These are phyloP conservation scores for Eutrema japonicum DNA, from an alignment of 345 rosid genomes.

Conservation along the genomic window DNA sequence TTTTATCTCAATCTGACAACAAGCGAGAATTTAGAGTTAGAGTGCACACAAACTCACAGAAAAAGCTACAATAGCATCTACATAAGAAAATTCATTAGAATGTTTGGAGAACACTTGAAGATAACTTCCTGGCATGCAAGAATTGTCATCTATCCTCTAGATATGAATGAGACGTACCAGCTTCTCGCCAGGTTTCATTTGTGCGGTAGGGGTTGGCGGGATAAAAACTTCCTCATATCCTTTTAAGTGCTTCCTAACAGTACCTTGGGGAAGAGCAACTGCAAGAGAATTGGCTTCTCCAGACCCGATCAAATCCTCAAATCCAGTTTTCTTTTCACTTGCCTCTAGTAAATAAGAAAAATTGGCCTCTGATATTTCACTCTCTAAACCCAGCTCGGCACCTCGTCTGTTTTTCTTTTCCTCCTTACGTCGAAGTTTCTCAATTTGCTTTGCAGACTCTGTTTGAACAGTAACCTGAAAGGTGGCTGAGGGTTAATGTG, in stretches of 20 bases:
- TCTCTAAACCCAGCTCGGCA: conserved; percentile 71
- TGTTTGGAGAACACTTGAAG: conserved; percentile 23
- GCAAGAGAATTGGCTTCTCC: conserved; percentile 62
- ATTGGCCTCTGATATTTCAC: conserved; percentile 62
- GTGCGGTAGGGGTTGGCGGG: conserved; percentile 91
- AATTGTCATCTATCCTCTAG: conserved; percentile 15
- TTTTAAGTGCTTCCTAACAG: conserved; percentile 75
- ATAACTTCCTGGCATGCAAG: conserved; percentile 19
- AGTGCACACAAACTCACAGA: conserved; percentile 30
- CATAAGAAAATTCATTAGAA: not conserved
- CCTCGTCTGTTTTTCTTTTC: conserved; percentile 83
- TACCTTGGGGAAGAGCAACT: conserved; percentile 93
- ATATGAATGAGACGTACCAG: conserved; percentile 61
- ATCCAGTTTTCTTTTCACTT: conserved; percentile 71
- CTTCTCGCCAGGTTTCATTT: conserved; percentile 89
- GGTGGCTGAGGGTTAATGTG: conserved; percentile 28
- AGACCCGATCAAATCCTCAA: conserved; percentile 74
- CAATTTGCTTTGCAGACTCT: conserved; percentile 86
- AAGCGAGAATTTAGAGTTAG: conserved; percentile 32
- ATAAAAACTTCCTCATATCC: conserved; percentile 95
- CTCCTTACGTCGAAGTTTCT: conserved; percentile 96
- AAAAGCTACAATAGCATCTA: conserved; percentile 23
- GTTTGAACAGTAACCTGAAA: conserved; percentile 91
- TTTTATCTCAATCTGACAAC: conserved; percentile 82
- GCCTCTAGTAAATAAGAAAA: conserved; percentile 93